Base-by-base conservation (phyloP, 371 early-diverging fungal genomes). In the Mycotypha africana region DNA sequence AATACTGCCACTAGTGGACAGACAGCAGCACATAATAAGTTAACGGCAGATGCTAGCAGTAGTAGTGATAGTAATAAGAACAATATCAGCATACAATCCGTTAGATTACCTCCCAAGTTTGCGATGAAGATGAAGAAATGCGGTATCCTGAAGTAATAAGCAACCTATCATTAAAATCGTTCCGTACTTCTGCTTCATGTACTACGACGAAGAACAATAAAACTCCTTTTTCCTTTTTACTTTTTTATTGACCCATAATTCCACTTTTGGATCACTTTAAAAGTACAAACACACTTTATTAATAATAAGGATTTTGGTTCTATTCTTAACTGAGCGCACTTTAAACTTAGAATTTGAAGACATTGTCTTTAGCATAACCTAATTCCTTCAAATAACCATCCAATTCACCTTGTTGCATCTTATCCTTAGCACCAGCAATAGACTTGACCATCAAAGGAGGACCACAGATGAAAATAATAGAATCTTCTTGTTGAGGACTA, bases 381-480 rank as follows among this genome's bases (percentile, higher is more conserved):
- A 94, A 68, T 51, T 86, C 82, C 75, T 88, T 86, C 42, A 98
- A 75, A 9, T 92, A 60, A 42, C 98, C 82, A 58, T 60, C 58
- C 49, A 91, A 60, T 49, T 84, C 82, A 26, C 99, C 97, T 68
- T 97, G 99, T 31, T 77, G 74, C 44, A 74, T 78, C 55, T 89
- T 87, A 41, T 66, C 74, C 78, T 95, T 96, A 45, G 75, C 53
- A n/a, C 99, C 99, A 49, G 89, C 78, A 33, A 96, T 55, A 12
- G 70, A 51, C 46, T 78, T 74, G 56, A 97, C 72, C 85, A 95
- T 82, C 9, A 80, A 82, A 38, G 70, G 62, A 25, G 95, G 95
- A 40, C 98, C 97, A 64, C 97, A 97, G 31, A 94, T 90, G 45
- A 92, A 76, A 51, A 96, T 74, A 49, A 87, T 70, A 45, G 76